Evolutionary conservation across 768 basidiomycete genomes (phyloP).

Genomic region (Xerocomellus chrysenteron): DNA sequence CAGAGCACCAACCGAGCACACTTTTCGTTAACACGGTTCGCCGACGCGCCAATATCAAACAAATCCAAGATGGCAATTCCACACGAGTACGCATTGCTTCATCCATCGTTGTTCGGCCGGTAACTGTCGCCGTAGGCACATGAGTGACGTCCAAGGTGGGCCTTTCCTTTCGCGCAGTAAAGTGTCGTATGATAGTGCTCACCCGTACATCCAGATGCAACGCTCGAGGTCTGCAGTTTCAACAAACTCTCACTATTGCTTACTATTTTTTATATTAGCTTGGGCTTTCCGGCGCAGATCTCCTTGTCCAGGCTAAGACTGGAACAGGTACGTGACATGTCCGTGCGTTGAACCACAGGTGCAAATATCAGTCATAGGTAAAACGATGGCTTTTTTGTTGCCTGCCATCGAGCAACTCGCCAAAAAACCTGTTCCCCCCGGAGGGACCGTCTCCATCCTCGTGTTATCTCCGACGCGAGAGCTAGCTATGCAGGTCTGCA

Average conservation of each 20-base stretch:
- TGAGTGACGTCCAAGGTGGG: conserved; percentile 50
- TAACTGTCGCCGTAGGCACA: conserved; percentile 32
- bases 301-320: conserved; percentile 55
- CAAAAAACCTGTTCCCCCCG: conserved; percentile 36
- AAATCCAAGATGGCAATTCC: conserved; percentile 41
- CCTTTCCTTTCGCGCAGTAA: neutral
- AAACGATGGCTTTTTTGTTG: conserved; percentile 75
- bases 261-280: conserved; percentile 22
- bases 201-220: conserved; percentile 34
- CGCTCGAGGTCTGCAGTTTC: conserved; percentile 34
- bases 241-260: neutral
- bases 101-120: neutral
- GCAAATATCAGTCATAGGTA: conserved; percentile 37
- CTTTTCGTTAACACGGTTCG: conserved; percentile 29
- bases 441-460: conserved; percentile 49
- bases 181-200: neutral
- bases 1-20: conserved; percentile 24
- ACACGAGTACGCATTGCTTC: conserved; percentile 39
- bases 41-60: conserved; percentile 37
- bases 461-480: conserved; percentile 76
- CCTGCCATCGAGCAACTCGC: conserved; percentile 69
- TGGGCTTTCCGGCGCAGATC: conserved; percentile 43
- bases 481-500: conserved; percentile 66
- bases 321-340: conserved; percentile 51
- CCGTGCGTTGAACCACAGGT: neutral